Conservation (phyloP, 805 yeast genomes). For the Metschnikowia drakensbergensis region DNA sequence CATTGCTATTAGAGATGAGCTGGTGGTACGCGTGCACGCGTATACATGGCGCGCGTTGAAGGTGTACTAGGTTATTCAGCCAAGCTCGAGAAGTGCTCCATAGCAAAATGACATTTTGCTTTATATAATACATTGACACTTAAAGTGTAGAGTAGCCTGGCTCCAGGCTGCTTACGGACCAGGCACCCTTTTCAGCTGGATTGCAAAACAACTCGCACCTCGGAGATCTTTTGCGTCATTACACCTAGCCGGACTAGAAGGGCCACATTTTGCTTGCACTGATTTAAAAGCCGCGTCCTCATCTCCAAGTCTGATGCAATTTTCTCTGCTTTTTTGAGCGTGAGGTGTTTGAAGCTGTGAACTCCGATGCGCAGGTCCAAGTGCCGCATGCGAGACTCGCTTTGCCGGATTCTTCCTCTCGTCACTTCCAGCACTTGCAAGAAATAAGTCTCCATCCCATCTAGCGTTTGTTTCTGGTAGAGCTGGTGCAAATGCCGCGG, state of each 20-base stretch:
- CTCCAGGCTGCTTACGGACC: too few species aligned
- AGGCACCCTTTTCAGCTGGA: too few species aligned
- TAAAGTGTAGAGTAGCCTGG: neutral
- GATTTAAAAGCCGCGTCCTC: neutral
- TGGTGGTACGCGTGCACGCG: neutral
- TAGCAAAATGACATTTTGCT: too few species aligned
- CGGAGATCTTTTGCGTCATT: neutral
- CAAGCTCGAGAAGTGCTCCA: too few species aligned
- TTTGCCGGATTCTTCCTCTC: neutral
- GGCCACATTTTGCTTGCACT: neutral
- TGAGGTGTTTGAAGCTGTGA: neutral
- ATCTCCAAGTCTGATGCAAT: neutral
- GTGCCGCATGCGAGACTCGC: neutral
- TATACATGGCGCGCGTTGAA: neutral
- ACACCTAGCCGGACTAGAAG: neutral
- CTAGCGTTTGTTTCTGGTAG: neutral
- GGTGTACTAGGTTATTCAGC: neutral
- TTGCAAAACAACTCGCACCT: neutral
- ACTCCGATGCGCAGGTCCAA: neutral
- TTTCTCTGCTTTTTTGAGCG: neutral
- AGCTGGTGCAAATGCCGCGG: slow-evolving; percentile 2
- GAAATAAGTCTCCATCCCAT: neutral
- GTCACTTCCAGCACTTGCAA: neutral
- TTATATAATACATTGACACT: neutral
- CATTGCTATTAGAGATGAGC: neutral